Base-by-base conservation (phyloP, 768 basidiomycete species). In the Nidularia sp. region DNA sequence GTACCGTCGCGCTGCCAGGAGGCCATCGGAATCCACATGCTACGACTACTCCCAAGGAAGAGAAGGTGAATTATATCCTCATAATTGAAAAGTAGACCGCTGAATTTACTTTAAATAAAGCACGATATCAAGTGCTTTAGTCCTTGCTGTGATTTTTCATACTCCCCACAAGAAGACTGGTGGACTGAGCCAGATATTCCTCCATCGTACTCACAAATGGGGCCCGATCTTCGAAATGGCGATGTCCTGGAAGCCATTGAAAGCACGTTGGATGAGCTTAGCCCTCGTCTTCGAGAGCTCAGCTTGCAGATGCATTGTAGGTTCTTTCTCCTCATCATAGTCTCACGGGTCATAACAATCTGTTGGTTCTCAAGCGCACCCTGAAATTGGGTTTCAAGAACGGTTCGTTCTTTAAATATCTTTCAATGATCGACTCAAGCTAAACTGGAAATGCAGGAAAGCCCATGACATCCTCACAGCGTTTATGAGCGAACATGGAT, bases 241-340 rank as follows among this genome's bases (percentile, higher is more conserved):
- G 76, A 76, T 48, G 70, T 82, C n/a, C 61, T 79, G 45, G 63
- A 68, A 29, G 79, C 80, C 5, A 78, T 92, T 51, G 81, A 85
- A 49, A 57, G 62, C 2, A 71, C 71, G 41, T 58, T 93, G 47
- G 76, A 85, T 57, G 62, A 71, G 48, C 67, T 86, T 10, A 72
- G 75, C 49, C 55, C 71, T 5, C 67, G 79, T 48, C 72, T 93
- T 39, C 79, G 88, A 25, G 63, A 77, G 22, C 68, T 93, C 39
- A 90, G 88, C 61, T 63, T 89, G 55, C 70, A 80, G 31, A 88
- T 93, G 34, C 88, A 90, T 60, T 77, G 90, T 90, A 62, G 54
- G 78, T 55, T 36, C 18, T 6, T 35, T 22, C 29, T 33, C 6
- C 18, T 12, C 39, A n/a, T 15, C 36, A n/a, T n/a, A n/a, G n/a